Evolutionary conservation across 305 asterid species (phyloP), one percentile per base, ranked within the genome.

Genomic region (Fraxinus sp.): DNA sequence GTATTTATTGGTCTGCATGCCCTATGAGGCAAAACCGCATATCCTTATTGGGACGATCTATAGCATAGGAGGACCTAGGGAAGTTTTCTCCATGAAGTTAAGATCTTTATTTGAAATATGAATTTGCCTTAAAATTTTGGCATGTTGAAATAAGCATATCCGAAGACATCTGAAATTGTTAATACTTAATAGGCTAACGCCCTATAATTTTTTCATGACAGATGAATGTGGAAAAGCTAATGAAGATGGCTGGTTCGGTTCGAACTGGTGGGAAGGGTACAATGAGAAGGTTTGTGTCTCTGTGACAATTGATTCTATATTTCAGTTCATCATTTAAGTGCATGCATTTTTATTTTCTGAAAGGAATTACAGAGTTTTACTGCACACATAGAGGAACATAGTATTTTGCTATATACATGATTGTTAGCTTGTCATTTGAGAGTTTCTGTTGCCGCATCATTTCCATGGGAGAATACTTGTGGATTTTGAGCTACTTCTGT

Each of bases 201-300:
- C 10, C 4, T 71, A 36, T 70, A 57, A 39, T 39, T 24, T 79
- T 39, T 87, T 77, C 1, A 78, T 84, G 74, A 35, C 91, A 93
- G 95, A 93, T 93, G 97, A 90, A 93, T 88, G 93, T 90, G 86
- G 95, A 93, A 84, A 93, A 92, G 86, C 85, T 93, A 71, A 89
- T 32, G 90, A 93, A 91, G 92, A 93, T 93, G 97, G 96, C 96
- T 18, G 94, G 94, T 52, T 90, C 94, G 7, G 97, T 93, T 89
- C 93, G 96, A 49, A 93, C 96, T 1, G 97, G 97, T 79, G 97
- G 97, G 37, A 93, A 93, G 92, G 97, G 97, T 79, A 93, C 92
- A 82, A 72, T 93, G 88, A 89, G 97, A 83, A 93, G 97, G 97
- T 93, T 24, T 24, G 81, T 84, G 33, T 79, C 9, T 44, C 10